These are phyloP conservation scores for Colletotrichum musae DNA, from an alignment of 2,329 filamentous ascomycete genomes.

Conservation along the genomic window DNA sequence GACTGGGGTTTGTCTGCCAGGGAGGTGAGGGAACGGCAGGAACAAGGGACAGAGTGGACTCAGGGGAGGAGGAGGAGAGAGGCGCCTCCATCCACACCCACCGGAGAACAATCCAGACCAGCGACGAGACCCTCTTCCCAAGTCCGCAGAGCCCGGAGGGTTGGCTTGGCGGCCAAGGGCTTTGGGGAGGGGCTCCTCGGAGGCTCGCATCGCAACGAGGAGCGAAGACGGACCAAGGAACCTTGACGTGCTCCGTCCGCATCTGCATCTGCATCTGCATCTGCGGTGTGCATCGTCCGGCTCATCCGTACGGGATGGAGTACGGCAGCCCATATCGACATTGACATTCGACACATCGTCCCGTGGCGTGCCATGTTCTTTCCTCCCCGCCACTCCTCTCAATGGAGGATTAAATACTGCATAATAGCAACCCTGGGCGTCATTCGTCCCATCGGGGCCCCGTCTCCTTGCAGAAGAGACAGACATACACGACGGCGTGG, in stretches of 20 bases:
- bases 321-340: constrained; percentile 2
- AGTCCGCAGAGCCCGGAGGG: constrained; percentile 22
- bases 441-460: background rate
- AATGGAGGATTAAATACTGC: constrained; percentile 20
- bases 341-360: constrained; percentile 13
- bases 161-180: constrained; percentile 35
- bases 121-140: background rate
- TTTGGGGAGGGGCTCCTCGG: constrained; percentile 4
- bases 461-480: constrained; percentile 18
- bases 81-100: constrained; percentile 5
- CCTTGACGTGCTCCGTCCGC: constrained; percentile 33
- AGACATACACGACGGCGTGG: background rate
- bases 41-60: background rate
- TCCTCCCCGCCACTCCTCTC: constrained; percentile 7
- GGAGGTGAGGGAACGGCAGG: background rate
- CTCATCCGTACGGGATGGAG: constrained; percentile 20
- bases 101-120: constrained; percentile 7
- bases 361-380: background rate
- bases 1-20: background rate
- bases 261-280: constrained; percentile 10
- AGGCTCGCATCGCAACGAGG: constrained; percentile 6
- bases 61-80: background rate
- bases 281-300: constrained; percentile 26
- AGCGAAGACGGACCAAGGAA: constrained; percentile 27
- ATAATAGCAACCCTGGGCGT: background rate